Conservation (phyloP, 2,329 filamentous ascomycete genomes). For the Fusarium beomiforme region DNA sequence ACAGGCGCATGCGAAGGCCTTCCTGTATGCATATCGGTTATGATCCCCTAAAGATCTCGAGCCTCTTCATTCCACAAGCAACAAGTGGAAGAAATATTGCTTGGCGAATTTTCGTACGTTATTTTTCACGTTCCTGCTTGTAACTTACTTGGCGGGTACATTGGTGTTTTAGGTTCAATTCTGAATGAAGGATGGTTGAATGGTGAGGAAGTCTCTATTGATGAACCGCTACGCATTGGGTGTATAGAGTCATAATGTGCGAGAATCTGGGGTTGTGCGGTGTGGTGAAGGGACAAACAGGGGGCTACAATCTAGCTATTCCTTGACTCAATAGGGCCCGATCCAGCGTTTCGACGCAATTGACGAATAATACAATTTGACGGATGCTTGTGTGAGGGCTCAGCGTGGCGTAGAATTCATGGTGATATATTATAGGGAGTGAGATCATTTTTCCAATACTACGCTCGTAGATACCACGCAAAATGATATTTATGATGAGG, state of each 20-base stretch:
- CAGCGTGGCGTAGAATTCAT: neutral
- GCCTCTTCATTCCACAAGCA: constrained; percentile 5
- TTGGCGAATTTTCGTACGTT: neutral
- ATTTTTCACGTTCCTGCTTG: constrained; percentile 23
- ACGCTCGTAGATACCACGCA: neutral
- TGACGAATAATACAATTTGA: neutral
- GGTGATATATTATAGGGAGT: neutral
- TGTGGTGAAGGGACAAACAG: neutral
- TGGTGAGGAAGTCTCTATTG: neutral
- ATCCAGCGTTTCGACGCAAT: constrained; percentile 8
- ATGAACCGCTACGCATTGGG: neutral
- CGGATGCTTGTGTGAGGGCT: neutral
- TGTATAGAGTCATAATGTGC: neutral
- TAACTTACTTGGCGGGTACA: neutral
- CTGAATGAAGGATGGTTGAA: neutral
- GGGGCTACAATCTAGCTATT: neutral
- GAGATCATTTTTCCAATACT: neutral
- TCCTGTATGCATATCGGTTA: neutral
- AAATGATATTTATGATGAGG: neutral
- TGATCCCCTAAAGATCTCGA: neutral
- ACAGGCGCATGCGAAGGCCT: neutral
- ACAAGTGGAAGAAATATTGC: neutral
- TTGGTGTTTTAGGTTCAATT: neutral
- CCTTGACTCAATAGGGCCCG: constrained; percentile 2
- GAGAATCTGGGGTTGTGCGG: neutral